Evolutionary conservation across 164 flowering plant species (phyloP).

Genomic region (Cinnamomum micranthum): DNA sequence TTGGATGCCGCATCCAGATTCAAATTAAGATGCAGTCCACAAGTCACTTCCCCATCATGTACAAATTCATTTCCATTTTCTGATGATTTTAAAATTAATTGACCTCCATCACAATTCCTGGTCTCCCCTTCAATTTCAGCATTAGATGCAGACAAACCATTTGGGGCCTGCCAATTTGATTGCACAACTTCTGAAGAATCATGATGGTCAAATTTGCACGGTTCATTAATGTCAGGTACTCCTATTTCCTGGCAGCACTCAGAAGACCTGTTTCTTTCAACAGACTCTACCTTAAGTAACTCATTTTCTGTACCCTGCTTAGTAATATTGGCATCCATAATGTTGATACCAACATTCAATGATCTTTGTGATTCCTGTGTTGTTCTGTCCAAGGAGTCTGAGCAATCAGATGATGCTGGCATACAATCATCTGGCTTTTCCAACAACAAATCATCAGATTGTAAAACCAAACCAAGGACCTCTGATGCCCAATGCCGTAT

Average conservation of each 20-base stretch:
- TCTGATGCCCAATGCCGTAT: slow-evolving; percentile 35
- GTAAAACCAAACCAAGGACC: slow-evolving; percentile 17
- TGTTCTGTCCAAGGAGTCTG: not conserved
- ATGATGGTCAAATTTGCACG: slow-evolving; percentile 19
- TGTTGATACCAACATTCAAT: slow-evolving; percentile 7
- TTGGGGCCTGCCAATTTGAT: slow-evolving; percentile 15
- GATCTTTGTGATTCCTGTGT: slow-evolving; percentile 3
- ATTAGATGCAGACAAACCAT: slow-evolving; percentile 12
- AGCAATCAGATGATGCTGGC: not conserved
- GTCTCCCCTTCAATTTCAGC: slow-evolving; percentile 10
- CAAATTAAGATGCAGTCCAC: slow-evolving; percentile 26
- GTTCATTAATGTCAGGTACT: slow-evolving; percentile 12
- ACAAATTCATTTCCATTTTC: not conserved
- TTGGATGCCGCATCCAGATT: slow-evolving; percentile 24
- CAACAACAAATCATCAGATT: not conserved
- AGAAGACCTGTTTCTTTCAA: not conserved
- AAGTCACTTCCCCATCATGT: slow-evolving; percentile 13
- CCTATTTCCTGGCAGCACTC: not conserved
- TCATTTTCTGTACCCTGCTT: slow-evolving; percentile 17
- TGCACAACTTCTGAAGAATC: slow-evolving; percentile 23
- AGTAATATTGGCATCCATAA: slow-evolving; percentile 3
- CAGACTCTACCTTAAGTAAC: not conserved
- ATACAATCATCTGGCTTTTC: slow-evolving; percentile 1
- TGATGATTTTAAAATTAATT: not conserved
- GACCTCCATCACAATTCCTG: slow-evolving; percentile 1